Conservation (phyloP, 2,329 filamentous ascomycete species). For the Epichloe sylvatica region DNA sequence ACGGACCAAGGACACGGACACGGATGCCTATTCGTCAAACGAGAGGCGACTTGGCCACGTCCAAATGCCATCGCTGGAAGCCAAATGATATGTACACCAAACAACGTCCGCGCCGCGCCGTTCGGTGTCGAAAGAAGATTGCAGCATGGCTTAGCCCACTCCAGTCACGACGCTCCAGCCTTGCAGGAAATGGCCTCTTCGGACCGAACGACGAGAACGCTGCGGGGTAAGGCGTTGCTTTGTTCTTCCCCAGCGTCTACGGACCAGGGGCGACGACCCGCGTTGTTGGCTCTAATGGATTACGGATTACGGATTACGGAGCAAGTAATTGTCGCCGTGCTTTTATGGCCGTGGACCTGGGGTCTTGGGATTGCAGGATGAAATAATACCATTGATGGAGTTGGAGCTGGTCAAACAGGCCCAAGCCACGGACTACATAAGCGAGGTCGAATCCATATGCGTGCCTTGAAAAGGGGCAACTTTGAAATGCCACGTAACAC, state of each 20-base stretch:
- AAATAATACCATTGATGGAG: no score
- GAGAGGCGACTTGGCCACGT: constrained; percentile 26
- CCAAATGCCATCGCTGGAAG: no score
- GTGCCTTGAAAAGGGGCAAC: not conserved
- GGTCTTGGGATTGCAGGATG: no score
- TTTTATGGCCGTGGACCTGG: no score
- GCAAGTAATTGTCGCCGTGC: no score
- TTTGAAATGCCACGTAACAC: constrained; percentile 1
- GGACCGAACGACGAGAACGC: constrained; percentile 5
- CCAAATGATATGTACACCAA: no score
- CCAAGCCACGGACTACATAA: not conserved
- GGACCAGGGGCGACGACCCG: not conserved
- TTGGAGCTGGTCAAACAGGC: no score
- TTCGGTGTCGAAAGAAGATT: no score
- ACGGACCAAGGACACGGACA: no score
- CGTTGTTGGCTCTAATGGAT: not conserved
- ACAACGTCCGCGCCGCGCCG: no score
- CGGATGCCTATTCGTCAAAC: no score
- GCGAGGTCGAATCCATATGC: not conserved
- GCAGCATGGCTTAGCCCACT: not conserved
- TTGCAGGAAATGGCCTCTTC: constrained; percentile 6
- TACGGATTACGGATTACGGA: not conserved
- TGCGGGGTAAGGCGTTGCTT: not conserved
- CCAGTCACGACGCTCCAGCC: not conserved
- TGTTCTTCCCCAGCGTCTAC: not conserved